Base-by-base conservation (phyloP, 768 basidiomycete species). In the Suillus paluster region DNA sequence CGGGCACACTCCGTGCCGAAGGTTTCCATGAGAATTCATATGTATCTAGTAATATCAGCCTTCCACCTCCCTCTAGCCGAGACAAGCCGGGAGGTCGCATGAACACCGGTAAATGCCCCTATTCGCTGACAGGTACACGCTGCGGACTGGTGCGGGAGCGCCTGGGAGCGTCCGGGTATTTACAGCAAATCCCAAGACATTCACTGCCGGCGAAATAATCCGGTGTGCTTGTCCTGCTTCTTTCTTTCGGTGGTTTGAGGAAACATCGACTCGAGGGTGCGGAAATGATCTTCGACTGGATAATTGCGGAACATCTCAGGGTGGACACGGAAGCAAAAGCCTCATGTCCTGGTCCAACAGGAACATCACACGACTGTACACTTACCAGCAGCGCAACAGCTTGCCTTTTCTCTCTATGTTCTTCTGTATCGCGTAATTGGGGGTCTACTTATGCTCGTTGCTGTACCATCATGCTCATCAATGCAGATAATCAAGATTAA, bases 151-250 rank as follows among this genome's bases (percentile, higher is more conserved):
- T n/a, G n/a, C n/a, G n/a, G n/a, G n/a, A n/a, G n/a, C n/a, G n/a
- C n/a, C n/a, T n/a, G n/a, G 83, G 14, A 88, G 76, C 0, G 86
- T 87, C 4, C 71, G 57, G 2, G 70, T 57, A 33, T 78, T 76
- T 1, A 82, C 77, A 8, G 86, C 86, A 59, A 82, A 89, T 34
- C 67, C 70, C 64, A 78, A 81, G 34, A 89, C 64, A 82, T 75
- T 25, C 81, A 81, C 66, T 89, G 88, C 2, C 75, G 72, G 23
- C 78, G 68, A n/a, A 87, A 71, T 67, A 83, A 81, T 17, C 84
- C 82, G 34, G 89, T 78, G 33, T n/a, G n/a, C 30, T 30, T 30
- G 86, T 82, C 69, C 19, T 84, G 79, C 61, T 83, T 73, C 68
- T 90, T 8, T 25, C 17, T 88, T 10, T 71, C 73, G 4, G 87